Conservation (phyloP, 2,329 filamentous ascomycete genomes). For the Diatrype stigma region DNA sequence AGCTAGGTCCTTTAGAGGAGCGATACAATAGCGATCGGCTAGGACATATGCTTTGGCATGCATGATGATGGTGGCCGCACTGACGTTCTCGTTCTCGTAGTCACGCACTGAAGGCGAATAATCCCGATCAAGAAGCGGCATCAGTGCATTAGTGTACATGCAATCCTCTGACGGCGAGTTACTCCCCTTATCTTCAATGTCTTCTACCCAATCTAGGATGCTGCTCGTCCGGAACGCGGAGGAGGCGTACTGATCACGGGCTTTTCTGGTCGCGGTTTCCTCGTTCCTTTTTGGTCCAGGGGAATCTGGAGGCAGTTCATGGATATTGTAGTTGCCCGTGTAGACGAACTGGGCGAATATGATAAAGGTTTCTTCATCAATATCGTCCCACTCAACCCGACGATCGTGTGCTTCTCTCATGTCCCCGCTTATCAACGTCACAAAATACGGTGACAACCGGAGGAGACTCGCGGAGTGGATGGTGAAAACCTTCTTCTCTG, state of each 20-base stretch:
- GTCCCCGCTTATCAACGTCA: background rate
- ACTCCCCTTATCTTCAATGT: too few species aligned
- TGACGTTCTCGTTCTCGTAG: background rate
- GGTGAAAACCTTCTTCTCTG: background rate
- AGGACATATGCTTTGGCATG: background rate
- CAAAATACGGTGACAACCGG: background rate
- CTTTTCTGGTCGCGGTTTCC: too few species aligned
- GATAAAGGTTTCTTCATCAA: background rate
- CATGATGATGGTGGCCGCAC: background rate
- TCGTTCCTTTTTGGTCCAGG: too few species aligned
- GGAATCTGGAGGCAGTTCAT: too few species aligned
- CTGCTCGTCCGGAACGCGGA: background rate
- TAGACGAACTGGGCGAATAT: background rate
- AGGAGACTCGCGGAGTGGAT: background rate
- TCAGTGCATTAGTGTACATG: too few species aligned
- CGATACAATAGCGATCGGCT: background rate
- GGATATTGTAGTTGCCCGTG: background rate
- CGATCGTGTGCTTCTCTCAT: background rate
- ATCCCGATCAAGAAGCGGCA: too few species aligned
- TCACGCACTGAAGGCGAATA: too few species aligned
- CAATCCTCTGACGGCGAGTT: too few species aligned
- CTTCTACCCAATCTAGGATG: too few species aligned
- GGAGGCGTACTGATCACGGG: too few species aligned
- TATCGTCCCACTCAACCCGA: background rate
- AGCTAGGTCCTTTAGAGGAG: background rate